Percentiles rank a stretch among this genome's conserved stretches.
phyloP scores from a whole-genome alignment of 352 stramenopile species.

The Pythium brassicae region DNA sequence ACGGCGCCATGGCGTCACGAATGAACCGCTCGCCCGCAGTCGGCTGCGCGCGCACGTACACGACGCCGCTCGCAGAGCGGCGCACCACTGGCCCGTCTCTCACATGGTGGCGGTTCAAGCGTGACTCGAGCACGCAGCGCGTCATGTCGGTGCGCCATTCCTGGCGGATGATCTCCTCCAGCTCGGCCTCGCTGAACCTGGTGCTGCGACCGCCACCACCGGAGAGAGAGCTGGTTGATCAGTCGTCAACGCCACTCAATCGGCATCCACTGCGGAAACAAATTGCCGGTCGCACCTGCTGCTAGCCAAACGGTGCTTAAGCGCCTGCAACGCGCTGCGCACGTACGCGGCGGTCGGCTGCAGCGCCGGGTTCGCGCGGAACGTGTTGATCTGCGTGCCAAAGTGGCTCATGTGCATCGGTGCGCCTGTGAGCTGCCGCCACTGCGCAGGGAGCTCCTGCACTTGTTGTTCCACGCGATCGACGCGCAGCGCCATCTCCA shows the following conservation, averaged over 20 bases:
- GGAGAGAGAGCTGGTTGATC: too few relatives aligned
- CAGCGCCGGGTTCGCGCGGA: constrained; percentile 49
- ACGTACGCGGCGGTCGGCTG: constrained; percentile 42
- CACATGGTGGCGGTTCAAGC: constrained; percentile 60
- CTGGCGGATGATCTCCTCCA: constrained; percentile 41
- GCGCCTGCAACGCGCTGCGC: constrained; percentile 27
- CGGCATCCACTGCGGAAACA: too few relatives aligned
- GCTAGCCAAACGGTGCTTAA: constrained; percentile 31
- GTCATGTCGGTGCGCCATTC: constrained; percentile 68
- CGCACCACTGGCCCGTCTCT: constrained; percentile 45
- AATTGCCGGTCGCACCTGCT: neutral
- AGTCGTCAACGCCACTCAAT: too few relatives aligned
- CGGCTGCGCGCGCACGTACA: constrained; percentile 36
- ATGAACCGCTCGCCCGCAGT: constrained; percentile 16
- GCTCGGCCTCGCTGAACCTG: constrained; percentile 34
- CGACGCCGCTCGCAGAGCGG: constrained; percentile 42
- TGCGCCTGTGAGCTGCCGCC: constrained; percentile 38
- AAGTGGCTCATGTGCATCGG: constrained; percentile 64
- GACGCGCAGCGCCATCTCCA: constrained; percentile 41
- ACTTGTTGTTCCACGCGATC: constrained; percentile 54
- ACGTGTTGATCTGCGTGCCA: constrained; percentile 56
- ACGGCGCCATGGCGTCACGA: constrained; percentile 30
- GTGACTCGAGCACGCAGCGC: constrained; percentile 38
- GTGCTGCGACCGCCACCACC: constrained; percentile 5
- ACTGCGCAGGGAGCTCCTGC: constrained; percentile 33